Percentiles rank a stretch among this genome's conserved stretches.
phyloP scores from a whole-genome alignment of 2,329 filamentous ascomycete genomes.

The Teratosphaeria destructans region DNA sequence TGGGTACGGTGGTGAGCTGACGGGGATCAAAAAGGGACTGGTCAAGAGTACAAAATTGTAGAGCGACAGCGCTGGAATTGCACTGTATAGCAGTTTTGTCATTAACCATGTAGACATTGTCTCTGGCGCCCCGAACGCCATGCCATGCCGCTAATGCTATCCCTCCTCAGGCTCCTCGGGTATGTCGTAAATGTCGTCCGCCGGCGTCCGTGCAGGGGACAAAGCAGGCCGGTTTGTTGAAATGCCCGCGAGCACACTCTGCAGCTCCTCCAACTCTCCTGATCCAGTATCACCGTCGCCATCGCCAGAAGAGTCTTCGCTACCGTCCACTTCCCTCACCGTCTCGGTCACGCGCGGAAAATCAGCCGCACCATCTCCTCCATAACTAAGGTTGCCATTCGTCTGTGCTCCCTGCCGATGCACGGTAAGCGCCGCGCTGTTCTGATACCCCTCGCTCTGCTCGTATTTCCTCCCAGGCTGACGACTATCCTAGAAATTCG shows the following conservation, averaged over 20 bases:
- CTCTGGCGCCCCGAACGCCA: neutral
- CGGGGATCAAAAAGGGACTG: slow-evolving; percentile 88
- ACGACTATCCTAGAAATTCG: slow-evolving; percentile 35
- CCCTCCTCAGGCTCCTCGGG: neutral
- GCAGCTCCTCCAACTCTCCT: neutral
- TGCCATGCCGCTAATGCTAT: neutral
- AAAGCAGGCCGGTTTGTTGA: neutral
- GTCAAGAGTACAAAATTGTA: slow-evolving; percentile 90
- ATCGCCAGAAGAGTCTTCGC: neutral
- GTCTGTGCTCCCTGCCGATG: neutral
- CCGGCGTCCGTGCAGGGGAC: neutral
- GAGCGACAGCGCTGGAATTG: neutral
- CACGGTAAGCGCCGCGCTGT: neutral
- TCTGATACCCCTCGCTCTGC: neutral
- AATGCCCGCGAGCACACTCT: neutral
- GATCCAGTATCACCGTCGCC: neutral
- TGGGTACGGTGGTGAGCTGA: slow-evolving; percentile 82
- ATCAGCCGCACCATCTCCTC: neutral
- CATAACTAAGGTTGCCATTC: neutral
- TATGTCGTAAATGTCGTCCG: neutral
- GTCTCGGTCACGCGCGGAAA: neutral
- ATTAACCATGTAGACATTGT: neutral
- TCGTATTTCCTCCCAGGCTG: slow-evolving; percentile 1
- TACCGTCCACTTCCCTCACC: neutral
- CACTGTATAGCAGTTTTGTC: neutral